Percentiles rank a stretch among this genome's conserved stretches.
Conservation (phyloP, 1,284 basidiomycete genomes). For the Leccinum angustisporum region DNA sequence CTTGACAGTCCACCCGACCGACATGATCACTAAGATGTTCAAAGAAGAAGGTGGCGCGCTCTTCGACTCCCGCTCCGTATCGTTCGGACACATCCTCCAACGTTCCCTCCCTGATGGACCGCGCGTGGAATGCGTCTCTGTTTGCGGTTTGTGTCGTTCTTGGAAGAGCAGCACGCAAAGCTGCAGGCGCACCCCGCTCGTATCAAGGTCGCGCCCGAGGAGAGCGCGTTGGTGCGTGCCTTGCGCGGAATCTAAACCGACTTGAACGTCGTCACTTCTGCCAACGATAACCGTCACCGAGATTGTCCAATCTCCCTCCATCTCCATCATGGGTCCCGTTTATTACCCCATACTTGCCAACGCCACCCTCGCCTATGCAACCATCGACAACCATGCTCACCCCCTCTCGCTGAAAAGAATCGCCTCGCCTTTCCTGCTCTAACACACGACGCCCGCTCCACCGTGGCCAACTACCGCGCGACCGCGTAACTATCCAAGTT, state of each 20-base stretch:
- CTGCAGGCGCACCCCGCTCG: constrained; percentile 49
- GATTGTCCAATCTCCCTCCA: no score
- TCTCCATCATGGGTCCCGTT: no score
- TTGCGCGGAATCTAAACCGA: no score
- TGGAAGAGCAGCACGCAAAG: constrained; percentile 76
- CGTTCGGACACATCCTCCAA: constrained; percentile 94
- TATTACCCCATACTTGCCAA: constrained; percentile 16
- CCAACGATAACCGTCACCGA: no score
- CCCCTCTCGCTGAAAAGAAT: constrained; percentile 54
- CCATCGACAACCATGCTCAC: constrained; percentile 77
- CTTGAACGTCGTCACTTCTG: no score
- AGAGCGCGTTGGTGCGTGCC: constrained; percentile 70
- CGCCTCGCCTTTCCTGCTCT: constrained; percentile 50
- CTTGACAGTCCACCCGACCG: constrained; percentile 90
- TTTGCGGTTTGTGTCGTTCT: constrained; percentile 91
- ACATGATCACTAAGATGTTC: constrained; percentile 91
- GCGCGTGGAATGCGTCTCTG: constrained; percentile 85
- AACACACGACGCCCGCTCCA: constrained; percentile 48
- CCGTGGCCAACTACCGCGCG: constrained; percentile 59
- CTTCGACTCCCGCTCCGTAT: constrained; percentile 94
- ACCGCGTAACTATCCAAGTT: constrained; percentile 52
- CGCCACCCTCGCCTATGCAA: constrained; percentile 41
- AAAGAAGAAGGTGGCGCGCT: constrained; percentile 90
- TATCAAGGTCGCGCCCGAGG: constrained; percentile 50
- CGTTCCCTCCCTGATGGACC: constrained; percentile 91